phyloP scores from a whole-genome alignment of 2,329 filamentous ascomycete genomes.

The Hypocrella siamensis region DNA sequence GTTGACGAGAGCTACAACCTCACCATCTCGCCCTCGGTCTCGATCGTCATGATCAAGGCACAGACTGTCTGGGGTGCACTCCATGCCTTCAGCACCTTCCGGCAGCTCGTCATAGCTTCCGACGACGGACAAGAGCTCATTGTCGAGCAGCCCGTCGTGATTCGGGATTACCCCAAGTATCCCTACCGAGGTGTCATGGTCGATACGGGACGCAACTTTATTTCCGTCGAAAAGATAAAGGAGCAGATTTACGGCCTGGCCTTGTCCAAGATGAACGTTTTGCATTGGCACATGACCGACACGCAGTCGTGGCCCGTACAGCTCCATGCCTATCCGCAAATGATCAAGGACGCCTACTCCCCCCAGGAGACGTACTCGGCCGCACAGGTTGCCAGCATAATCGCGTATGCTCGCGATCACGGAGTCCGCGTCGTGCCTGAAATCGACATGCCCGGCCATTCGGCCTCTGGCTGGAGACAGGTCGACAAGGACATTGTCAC shows the following conservation, averaged over 20 bases:
- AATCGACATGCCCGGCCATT: constrained; percentile 41
- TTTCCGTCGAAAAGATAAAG: constrained; percentile 30
- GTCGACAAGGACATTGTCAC: constrained; percentile 36
- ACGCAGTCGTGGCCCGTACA: constrained; percentile 39
- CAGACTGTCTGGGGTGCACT: constrained; percentile 37
- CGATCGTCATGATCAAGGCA: constrained; percentile 26
- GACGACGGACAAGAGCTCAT: constrained; percentile 26
- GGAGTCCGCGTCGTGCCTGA: constrained; percentile 41
- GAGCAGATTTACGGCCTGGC: constrained; percentile 40
- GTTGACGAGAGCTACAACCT: constrained; percentile 42
- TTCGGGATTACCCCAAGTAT: constrained; percentile 33
- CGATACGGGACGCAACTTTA: constrained; percentile 37
- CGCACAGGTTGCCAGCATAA: constrained; percentile 23
- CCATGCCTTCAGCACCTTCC: constrained; percentile 40
- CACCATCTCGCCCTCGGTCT: constrained; percentile 21
- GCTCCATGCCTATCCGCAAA: constrained; percentile 30
- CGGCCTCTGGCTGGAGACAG: constrained; percentile 36
- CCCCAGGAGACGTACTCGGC: constrained; percentile 28
- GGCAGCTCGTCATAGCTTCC: constrained; percentile 36
- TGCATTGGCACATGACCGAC: constrained; percentile 42
- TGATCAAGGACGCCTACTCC: constrained; percentile 39
- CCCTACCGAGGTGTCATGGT: constrained; percentile 39
- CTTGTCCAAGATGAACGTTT: constrained; percentile 38
- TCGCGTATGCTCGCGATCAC: constrained; percentile 33
- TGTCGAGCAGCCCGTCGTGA: constrained; percentile 35